Base-by-base conservation (phyloP, 352 stramenopile species). In the Phytopythium aichiense region DNA sequence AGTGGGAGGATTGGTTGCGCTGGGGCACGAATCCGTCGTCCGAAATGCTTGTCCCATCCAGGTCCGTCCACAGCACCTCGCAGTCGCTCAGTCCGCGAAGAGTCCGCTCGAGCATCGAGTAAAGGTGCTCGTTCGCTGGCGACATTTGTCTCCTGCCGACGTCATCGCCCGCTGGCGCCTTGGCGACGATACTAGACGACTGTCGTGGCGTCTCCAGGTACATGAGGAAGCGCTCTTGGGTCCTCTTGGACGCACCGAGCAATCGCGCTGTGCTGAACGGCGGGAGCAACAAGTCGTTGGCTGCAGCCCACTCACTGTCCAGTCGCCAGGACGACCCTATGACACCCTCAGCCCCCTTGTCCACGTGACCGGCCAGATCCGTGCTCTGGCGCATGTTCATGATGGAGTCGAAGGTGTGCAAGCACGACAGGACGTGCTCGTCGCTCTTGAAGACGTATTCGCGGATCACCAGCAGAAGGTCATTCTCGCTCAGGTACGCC, bases 31-130 rank as follows among this genome's bases (percentile, higher is more conserved):
- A n/a, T 0, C 31, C 37, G 33, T 58, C 52, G 9, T 58, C 67
- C 4, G 63, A 58, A 2, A 88, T 65, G 51, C 63, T 53, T 49
- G 79, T 63, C 22, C 81, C 81, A 56, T 84, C 79, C 49, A 81
- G 79, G 59, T 96, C 87, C 9, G 87, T 93, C 87, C 87, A 96
- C 35, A 77, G 73, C 15, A 96, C 86, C 64, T 96, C 85, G 60
- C 82, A 94, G 63, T 96, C 87, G 52, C 84, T 94, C 38, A 96
- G 52, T 6, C 85, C 79, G 7, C 73, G 70, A 16, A 96, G 57
- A 37, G 85, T 94, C 22, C 86, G 72, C 58, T 94, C 80, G 16
- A 94, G 60, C 85, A 96, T 94, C n/a, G 81, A 92, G 69, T 94
- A 94, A 12, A 96, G 60, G 64, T 94, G 84, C 4, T 84, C 62